Percentiles rank a stretch among this genome's conserved stretches.
Conservation (phyloP, 2,329 filamentous ascomycete species). For the Fusarium miscanthi region DNA sequence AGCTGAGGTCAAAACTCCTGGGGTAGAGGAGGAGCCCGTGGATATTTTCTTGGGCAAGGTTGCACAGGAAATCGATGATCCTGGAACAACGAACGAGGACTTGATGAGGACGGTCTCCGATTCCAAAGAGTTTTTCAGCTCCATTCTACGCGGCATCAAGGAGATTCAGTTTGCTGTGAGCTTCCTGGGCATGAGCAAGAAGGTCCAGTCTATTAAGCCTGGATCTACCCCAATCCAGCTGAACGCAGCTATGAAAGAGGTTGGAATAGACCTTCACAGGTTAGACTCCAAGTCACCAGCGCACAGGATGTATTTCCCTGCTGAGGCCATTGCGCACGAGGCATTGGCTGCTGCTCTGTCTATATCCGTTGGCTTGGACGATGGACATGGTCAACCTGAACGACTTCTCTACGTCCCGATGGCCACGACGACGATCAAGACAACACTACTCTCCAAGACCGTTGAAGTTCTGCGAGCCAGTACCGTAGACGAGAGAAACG, state of each 20-base stretch:
- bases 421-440: conserved; percentile 95
- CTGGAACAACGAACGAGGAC: conserved; percentile 72
- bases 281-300: conserved; percentile 93
- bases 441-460: conserved; percentile 93
- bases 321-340: conserved; percentile 93
- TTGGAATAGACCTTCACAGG: conserved; percentile 91
- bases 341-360: conserved; percentile 92
- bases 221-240: conserved; percentile 79
- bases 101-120: conserved; percentile 88
- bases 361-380: conserved; percentile 90
- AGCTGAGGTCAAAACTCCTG: conserved; percentile 50
- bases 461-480: conserved; percentile 81
- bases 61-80: conserved; percentile 77
- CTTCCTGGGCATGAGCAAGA: conserved; percentile 87
- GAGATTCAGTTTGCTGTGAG: conserved; percentile 96
- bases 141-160: conserved; percentile 90
- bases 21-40: conserved; percentile 59
- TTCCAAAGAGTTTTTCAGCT: conserved; percentile 91
- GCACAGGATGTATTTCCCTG: conserved; percentile 98
- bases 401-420: conserved; percentile 94
- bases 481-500: conserved; percentile 84
- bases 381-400: conserved; percentile 86
- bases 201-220: conserved; percentile 74
- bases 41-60: conserved; percentile 77
- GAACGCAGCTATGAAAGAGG: conserved; percentile 94